Conservation (phyloP, 164 flowering plant species). For the Magnolia sinica region DNA sequence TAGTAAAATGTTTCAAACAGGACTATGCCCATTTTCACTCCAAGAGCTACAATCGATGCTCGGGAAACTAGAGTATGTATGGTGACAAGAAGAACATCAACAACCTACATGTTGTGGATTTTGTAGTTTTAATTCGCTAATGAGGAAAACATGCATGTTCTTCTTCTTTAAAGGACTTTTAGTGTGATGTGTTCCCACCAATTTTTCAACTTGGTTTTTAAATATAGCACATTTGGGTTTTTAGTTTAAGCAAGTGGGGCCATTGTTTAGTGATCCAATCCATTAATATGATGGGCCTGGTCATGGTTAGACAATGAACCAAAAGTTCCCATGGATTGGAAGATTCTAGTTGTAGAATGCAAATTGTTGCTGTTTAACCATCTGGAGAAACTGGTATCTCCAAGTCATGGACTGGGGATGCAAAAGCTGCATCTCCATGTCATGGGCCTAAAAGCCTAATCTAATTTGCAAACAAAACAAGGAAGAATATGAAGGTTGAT, state of each 20-base stretch:
- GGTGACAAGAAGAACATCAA: not conserved
- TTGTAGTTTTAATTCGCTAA: not conserved
- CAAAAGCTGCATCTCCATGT: not conserved
- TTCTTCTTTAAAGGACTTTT: not conserved
- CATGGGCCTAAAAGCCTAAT: not conserved
- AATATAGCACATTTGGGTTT: not conserved
- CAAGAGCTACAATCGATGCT: not conserved
- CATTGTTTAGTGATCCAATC: not conserved
- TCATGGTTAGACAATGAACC: not conserved
- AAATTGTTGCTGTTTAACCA: not conserved
- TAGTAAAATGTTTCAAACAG: conserved; percentile 7
- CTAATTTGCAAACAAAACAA: not conserved
- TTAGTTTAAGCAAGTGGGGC: not conserved
- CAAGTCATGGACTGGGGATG: not conserved
- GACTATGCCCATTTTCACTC: not conserved
- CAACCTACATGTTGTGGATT: not conserved
- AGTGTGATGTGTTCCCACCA: not conserved
- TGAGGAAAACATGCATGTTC: not conserved
- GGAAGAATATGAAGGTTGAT: not conserved
- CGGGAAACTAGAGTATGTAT: not conserved
- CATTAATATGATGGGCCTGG: not conserved
- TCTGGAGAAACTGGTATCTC: no score
- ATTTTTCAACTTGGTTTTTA: not conserved
- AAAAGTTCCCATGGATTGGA: not conserved
- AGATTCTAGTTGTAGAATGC: not conserved